Evolutionary conservation across 2,329 filamentous ascomycete genomes (phyloP), one percentile per base, ranked within the genome.

Genomic region (Ceratocystis variospora): DNA sequence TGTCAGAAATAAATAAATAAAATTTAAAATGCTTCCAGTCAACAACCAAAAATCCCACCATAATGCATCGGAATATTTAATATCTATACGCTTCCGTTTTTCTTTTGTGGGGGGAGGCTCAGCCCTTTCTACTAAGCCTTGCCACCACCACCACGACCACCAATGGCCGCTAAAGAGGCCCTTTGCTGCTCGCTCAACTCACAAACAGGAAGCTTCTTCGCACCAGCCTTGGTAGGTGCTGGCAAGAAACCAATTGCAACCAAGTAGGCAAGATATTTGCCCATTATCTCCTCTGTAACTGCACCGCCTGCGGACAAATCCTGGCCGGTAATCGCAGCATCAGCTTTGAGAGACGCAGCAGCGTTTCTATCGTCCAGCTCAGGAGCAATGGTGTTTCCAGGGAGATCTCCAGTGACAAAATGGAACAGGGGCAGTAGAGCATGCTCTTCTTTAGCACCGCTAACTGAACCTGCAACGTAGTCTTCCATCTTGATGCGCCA

Each of bases 361-460:
- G 87, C 82, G 71, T 89, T 88, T 45, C 59, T 57, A 31, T 73
- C 87, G 69, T 87, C 83, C n/a, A 90, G 78, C 71, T 88, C 86
- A 0, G 87, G 87, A 0, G 87, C 86, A 67, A 83, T 83, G 44
- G 86, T 88, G 70, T 84, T 83, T 33, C 79, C 79, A 0, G 87
- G 87, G 3, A 90, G 78, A 72, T 90, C 83, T 1, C 81, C 81
- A 0, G 83, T 85, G 15, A 86, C 86, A 74, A 90, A 87, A 73
- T 90, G 87, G 72, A 86, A 88, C 2, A 90, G 81, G 1, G 87
- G 87, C 74, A 88, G 72, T 10, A 75, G 71, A 3, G 73, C 72
- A 63, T 70, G 67, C 71, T 74, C 71, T 63, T 74, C 72, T 61
- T 70, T 62, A 25, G 72, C 70, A 68, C 72, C 73, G 55, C 72